phyloP scores from a whole-genome alignment of 2,329 filamentous ascomycete species.

The Fonsecaea monophora region DNA sequence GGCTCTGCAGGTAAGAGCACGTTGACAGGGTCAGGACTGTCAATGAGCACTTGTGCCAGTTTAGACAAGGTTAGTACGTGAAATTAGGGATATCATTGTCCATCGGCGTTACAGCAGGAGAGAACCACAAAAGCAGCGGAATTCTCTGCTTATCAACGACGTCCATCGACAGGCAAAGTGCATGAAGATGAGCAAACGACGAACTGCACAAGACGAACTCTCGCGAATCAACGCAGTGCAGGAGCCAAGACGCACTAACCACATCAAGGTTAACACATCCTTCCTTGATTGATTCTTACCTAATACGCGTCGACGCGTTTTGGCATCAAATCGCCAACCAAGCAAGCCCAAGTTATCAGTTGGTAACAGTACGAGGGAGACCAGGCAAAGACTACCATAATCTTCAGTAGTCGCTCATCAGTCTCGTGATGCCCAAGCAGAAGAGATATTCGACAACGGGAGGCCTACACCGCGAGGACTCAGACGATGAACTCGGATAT shows the following conservation, averaged over 20 bases:
- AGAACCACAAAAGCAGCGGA: background rate
- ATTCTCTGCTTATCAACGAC: background rate
- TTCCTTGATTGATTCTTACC: slow-evolving; percentile 4
- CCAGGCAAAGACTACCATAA: background rate
- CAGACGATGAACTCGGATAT: slow-evolving; percentile 81
- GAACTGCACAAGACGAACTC: background rate
- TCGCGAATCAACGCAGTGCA: background rate
- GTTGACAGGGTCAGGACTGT: background rate
- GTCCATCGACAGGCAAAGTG: background rate
- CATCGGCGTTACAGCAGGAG: background rate
- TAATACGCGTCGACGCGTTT: slow-evolving; percentile 14
- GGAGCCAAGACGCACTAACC: background rate
- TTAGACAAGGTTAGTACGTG: background rate
- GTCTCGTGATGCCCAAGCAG: slow-evolving; percentile 24
- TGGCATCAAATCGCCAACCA: background rate
- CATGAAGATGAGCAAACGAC: background rate
- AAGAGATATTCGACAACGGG: slow-evolving; percentile 62
- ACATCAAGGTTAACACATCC: background rate
- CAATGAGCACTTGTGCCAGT: background rate
- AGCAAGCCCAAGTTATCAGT: background rate
- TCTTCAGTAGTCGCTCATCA: background rate
- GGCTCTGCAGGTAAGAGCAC: background rate
- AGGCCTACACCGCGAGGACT: slow-evolving; percentile 75
- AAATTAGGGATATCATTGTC: too few relatives aligned
- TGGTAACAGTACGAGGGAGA: background rate